These are phyloP conservation scores for Flaveria ramosissima DNA, from an alignment of 129 eudicot species.

Conservation along the genomic window DNA sequence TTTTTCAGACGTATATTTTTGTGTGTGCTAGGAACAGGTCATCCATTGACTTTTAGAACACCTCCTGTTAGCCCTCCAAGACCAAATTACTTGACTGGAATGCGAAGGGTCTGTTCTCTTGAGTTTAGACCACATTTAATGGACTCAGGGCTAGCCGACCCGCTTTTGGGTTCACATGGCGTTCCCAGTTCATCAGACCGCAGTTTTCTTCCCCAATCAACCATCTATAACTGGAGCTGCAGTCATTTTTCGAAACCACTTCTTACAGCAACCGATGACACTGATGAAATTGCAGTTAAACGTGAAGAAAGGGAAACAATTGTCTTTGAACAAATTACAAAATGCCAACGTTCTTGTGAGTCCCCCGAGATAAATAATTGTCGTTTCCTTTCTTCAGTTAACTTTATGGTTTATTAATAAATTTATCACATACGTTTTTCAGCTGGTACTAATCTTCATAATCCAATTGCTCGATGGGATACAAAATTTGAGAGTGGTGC, in stretches of 20 bases:
- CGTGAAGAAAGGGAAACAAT: constrained; percentile 77
- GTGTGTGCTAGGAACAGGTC: constrained; percentile 47
- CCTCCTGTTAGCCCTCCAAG: constrained; percentile 99
- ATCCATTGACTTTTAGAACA: constrained; percentile 80
- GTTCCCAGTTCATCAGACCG: constrained; percentile 67
- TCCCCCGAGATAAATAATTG: constrained; percentile 5
- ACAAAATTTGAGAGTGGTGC: constrained; percentile 91
- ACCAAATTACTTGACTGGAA: constrained; percentile 70
- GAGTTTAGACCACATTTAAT: constrained; percentile 89
- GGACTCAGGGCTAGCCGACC: constrained; percentile 95
- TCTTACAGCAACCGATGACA: constrained; percentile 73
- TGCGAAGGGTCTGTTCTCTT: constrained; percentile 87
- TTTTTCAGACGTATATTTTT: neutral
- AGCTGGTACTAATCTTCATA: constrained; percentile 82
- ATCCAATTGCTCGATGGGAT: constrained; percentile 98
- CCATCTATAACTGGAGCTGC: constrained; percentile 96
- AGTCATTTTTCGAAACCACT: constrained; percentile 96
- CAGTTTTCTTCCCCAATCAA: constrained; percentile 87
- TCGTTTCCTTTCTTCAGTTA: neutral
- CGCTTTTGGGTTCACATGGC: constrained; percentile 74
- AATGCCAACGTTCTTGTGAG: constrained; percentile 88
- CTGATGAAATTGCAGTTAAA: constrained; percentile 62
- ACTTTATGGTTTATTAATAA: neutral
- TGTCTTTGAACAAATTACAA: constrained; percentile 73
- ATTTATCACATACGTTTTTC: constrained; percentile 19